A percentile compares a stretch with the other conserved stretches of the same genome.
These are phyloP conservation scores for Zygosaccharomyces siamensis DNA, from an alignment of 805 yeast species.

Conservation along the genomic window DNA sequence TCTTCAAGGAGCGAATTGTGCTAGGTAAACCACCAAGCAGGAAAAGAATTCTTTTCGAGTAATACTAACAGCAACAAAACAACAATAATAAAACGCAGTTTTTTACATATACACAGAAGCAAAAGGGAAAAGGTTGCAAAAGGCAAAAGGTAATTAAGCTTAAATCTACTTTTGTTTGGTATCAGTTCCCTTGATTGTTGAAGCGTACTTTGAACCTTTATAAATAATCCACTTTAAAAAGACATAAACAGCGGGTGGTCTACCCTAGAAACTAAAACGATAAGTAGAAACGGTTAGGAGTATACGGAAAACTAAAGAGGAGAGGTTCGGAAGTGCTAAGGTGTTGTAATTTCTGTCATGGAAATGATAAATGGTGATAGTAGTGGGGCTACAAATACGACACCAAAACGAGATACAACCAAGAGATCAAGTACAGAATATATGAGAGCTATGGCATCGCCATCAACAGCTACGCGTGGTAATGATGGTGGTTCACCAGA, in stretches of 20 bases:
- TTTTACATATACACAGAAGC: background rate
- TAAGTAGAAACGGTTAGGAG: background rate
- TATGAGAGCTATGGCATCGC: conserved; percentile 16
- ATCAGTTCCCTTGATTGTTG: background rate
- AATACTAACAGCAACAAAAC: background rate
- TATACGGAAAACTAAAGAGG: background rate
- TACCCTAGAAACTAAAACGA: background rate
- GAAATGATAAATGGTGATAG: conserved; percentile 12
- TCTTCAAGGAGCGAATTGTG: conserved; percentile 5
- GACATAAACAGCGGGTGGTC: background rate
- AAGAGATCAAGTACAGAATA: conserved; percentile 18
- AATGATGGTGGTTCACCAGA: conserved; percentile 19
- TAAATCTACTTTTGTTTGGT: background rate
- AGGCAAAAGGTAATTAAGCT: background rate
- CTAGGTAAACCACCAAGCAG: conserved; percentile 2
- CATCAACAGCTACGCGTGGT: conserved; percentile 7
- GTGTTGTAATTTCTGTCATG: conserved; percentile 1
- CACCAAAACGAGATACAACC: conserved; percentile 16
- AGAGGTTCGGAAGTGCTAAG: background rate
- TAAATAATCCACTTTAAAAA: too few relatives aligned
- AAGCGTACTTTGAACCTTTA: background rate
- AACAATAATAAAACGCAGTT: background rate
- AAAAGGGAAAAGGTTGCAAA: background rate
- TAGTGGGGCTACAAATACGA: conserved; percentile 7
- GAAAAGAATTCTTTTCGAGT: conserved; percentile 4